A percentile compares a stretch with the other conserved stretches of the same genome.
Conservation (phyloP, 2,329 filamentous ascomycete species). For the Clathrospora elynae region DNA sequence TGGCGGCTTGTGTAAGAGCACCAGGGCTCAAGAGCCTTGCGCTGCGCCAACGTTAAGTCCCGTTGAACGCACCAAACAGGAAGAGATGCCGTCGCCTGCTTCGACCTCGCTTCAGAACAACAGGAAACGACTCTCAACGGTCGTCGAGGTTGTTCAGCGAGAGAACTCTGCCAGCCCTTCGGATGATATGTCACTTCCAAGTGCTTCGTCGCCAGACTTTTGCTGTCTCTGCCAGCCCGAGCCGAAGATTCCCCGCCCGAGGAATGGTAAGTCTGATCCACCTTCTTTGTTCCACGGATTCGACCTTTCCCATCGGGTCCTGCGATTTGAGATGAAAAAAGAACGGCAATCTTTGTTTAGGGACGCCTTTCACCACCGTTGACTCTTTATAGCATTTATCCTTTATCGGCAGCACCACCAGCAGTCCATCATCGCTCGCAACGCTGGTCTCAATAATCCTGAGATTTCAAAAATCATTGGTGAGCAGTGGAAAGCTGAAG, state of each 20-base stretch:
- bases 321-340: constrained; percentile 32
- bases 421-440: constrained; percentile 74
- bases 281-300: constrained; percentile 27
- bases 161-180: constrained; percentile 21
- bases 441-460: constrained; percentile 91
- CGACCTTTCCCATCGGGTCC: constrained; percentile 11
- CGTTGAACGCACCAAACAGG: constrained; percentile 23
- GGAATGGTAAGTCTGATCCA: constrained; percentile 66
- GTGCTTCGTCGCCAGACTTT: constrained; percentile 39
- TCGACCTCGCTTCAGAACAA: constrained; percentile 26
- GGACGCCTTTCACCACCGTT: constrained; percentile 28
- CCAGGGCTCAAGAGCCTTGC: constrained; percentile 34
- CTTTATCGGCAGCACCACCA: constrained; percentile 95
- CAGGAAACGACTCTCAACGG: constrained; percentile 33
- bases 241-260: constrained; percentile 71
- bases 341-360: constrained; percentile 38
- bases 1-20: constrained; percentile 37
- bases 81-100: constrained; percentile 21
- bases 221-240: constrained; percentile 71
- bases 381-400: constrained; percentile 78
- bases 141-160: constrained; percentile 26
- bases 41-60: constrained; percentile 26
- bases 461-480: constrained; percentile 98
- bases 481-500: constrained; percentile 82
- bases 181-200: constrained; percentile 27